These are phyloP conservation scores for Venturiaceae sp. DNA, from an alignment of 2,329 filamentous ascomycete species.

Conservation along the genomic window DNA sequence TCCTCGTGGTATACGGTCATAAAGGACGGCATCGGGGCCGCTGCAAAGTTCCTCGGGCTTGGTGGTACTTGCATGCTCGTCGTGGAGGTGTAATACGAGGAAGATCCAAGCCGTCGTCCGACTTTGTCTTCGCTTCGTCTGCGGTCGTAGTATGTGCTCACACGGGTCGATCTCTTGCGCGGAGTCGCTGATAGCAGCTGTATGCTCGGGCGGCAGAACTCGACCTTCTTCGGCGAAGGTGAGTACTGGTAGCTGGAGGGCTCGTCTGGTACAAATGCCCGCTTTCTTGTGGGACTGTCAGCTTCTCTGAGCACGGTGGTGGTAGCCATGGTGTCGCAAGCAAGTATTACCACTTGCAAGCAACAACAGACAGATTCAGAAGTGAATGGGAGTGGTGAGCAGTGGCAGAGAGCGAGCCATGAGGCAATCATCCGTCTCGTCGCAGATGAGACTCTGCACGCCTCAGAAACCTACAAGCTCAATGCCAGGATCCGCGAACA, in stretches of 20 bases:
- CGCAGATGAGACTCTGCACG: background rate
- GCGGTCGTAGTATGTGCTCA: background rate
- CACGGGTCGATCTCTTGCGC: background rate
- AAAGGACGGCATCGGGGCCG: slow-evolving; percentile 55
- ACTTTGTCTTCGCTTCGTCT: slow-evolving; percentile 9
- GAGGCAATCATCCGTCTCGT: background rate
- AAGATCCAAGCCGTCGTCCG: slow-evolving; percentile 13
- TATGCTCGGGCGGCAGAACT: slow-evolving; percentile 2
- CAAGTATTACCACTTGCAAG: background rate
- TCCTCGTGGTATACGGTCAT: slow-evolving; percentile 67
- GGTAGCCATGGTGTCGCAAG: slow-evolving; percentile 15
- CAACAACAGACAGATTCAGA: background rate
- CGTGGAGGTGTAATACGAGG: slow-evolving; percentile 10
- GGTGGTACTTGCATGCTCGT: slow-evolving; percentile 25
- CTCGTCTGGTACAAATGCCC: slow-evolving; percentile 21
- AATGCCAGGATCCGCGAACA: background rate
- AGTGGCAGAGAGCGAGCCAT: background rate
- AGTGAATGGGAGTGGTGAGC: background rate
- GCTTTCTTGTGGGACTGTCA: slow-evolving; percentile 25
- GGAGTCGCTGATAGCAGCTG: slow-evolving; percentile 4
- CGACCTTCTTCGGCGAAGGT: slow-evolving; percentile 18
- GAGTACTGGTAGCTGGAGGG: slow-evolving; percentile 23
- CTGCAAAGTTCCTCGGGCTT: slow-evolving; percentile 19
- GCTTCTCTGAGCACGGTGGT: slow-evolving; percentile 18
- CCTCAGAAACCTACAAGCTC: background rate